Conservation (phyloP, 345 rosid species). For the Pugionium dolabratum region DNA sequence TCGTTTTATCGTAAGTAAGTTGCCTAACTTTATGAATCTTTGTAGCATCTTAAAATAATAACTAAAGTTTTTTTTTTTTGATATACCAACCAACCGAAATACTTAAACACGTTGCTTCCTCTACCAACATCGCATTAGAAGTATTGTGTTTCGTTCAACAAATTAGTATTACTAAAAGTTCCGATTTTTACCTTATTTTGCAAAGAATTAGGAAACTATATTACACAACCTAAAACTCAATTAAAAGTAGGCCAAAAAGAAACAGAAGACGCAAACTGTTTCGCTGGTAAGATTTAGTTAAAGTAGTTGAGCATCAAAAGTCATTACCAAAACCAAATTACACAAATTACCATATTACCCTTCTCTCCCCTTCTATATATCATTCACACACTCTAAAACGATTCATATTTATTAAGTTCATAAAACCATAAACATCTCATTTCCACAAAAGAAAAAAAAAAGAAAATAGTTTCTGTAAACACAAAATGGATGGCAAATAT, state of each 20-base stretch:
- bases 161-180: slow-evolving; percentile 4
- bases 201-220: neutral
- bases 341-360: slow-evolving; percentile 11
- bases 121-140: too few species aligned
- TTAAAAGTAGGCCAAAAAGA: neutral
- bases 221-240: slow-evolving; percentile 23
- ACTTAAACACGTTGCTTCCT: too few species aligned
- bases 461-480: slow-evolving; percentile 3
- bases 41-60: too few species aligned
- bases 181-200: neutral
- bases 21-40: too few species aligned
- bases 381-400: slow-evolving; percentile 3
- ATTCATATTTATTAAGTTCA: neutral
- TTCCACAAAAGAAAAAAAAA: neutral
- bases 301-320: slow-evolving; percentile 38
- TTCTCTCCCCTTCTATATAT: slow-evolving; percentile 1
- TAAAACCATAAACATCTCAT: slow-evolving; percentile 20
- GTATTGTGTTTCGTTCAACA: neutral
- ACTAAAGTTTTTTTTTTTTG: too few species aligned
- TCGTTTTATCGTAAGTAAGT: too few species aligned
- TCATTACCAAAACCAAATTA: slow-evolving; percentile 27
- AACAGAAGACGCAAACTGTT: neutral
- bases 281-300: slow-evolving; percentile 37
- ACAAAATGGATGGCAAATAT: slow-evolving; percentile 6
- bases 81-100: too few species aligned